Base-by-base conservation (phyloP, 2,329 filamentous ascomycete species). In the Cadophora malorum region DNA sequence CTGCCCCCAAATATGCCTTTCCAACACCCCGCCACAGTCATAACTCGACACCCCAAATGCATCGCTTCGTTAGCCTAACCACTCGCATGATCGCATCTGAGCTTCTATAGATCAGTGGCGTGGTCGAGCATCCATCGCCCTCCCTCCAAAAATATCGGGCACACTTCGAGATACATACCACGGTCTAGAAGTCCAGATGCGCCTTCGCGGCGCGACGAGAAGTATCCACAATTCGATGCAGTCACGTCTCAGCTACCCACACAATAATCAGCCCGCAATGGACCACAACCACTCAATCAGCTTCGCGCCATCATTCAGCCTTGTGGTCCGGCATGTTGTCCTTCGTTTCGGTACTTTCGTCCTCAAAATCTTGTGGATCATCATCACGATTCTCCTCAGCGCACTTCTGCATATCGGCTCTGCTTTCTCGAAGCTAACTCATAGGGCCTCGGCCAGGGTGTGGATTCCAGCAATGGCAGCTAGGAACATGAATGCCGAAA, bases 211-310 rank as follows among this genome's bases (percentile, higher is more conserved):
- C 52, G 33, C 52, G 14, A 33, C 52, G n/a, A 33, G 25, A 55
- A n/a, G 33, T 16, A 55, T 28, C 25, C 28, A 55, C 52, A 55
- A 31, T 55, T 55, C 52, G 25, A 55, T 55, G 52, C 52, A 33
- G 52, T 19, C 28, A 55, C 25, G 25, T 19, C 25, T 10, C 25
- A 31, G 12, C 2, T 12, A n/a, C 52, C 52, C 52, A 7, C 33
- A 28, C 23, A n/a, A 19, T 33, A 55, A 10, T 1, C 25, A 19
- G 4, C 25, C 28, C 52, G 19, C 2, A 8, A 55, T 55, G 52
- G 28, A n/a, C 9, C 25, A 16, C 25, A 55, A 33, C 28, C 52
- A 33, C 19, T 19, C 52, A 55, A 55, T 19, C 28, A 25, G 52
- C 28, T 33, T n/a, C 16, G 28, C 19, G 14, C 52, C 52, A 31